Evolutionary conservation across 2,329 filamentous ascomycete species (phyloP).

Genomic region (Colletotrichum gloeosporioides): DNA sequence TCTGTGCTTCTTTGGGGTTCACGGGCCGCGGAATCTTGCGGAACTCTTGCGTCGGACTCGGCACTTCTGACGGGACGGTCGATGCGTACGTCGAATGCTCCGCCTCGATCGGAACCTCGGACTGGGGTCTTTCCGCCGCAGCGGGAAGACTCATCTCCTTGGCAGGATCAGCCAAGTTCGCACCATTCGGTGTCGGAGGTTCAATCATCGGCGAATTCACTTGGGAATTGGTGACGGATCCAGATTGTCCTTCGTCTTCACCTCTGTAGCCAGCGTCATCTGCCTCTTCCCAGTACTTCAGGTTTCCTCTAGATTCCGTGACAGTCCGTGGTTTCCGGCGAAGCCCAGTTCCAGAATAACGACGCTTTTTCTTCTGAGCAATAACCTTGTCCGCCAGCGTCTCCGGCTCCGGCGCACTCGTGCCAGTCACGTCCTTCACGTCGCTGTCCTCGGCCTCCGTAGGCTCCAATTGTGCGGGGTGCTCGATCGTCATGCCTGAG

Average conservation of each 20-base stretch:
- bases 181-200: conserved; percentile 7
- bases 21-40: conserved; percentile 63
- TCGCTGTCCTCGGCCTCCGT: conserved; percentile 36
- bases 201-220: conserved; percentile 21
- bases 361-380: conserved; percentile 60
- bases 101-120: background rate
- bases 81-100: conserved; percentile 13
- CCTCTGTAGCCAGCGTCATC: conserved; percentile 83
- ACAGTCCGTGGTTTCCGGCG: conserved; percentile 77
- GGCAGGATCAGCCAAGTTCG: background rate
- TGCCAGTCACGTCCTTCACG: conserved; percentile 64
- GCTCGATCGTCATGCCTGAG: conserved; percentile 8
- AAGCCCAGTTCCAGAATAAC: conserved; percentile 88
- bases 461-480: background rate
- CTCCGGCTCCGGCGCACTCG: conserved; percentile 69
- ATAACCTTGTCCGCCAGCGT: conserved; percentile 49
- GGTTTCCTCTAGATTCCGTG: conserved; percentile 70
- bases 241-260: conserved; percentile 55
- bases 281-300: conserved; percentile 92
- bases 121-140: background rate
- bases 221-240: conserved; percentile 9
- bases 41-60: conserved; percentile 43
- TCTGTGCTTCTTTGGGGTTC: conserved; percentile 80
- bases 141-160: conserved; percentile 3
- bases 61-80: conserved; percentile 35